Evolutionary conservation across 371 early-diverging fungal species (phyloP), one percentile per base, ranked within the genome.

Genomic region (Mortierella sp.): DNA sequence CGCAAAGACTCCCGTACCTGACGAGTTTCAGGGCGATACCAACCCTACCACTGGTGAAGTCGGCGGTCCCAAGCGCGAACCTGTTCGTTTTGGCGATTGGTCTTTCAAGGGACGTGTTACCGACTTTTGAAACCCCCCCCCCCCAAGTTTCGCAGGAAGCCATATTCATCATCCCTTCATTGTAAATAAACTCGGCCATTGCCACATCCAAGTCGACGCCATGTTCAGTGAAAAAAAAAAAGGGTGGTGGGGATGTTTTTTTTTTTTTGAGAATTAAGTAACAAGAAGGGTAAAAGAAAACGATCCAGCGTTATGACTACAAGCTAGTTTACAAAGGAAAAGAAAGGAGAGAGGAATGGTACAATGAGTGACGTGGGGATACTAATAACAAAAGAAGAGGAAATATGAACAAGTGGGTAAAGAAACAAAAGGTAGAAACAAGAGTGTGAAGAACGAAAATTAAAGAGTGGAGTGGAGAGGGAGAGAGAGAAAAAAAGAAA

Each of bases 71-170:
- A 95, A 93, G 76, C 93, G 95, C 26, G 96, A 97, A 73, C 97
- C 97, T 28, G 93, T 96, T 53, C 92, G 94, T 53, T 96, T 95
- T 78, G 96, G 96, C 37, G 97, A 97, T 80, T 97, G 97, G 97
- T 96, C 96, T 73, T 91, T 95, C 82, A 95, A 95, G 57, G 96
- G 97, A 44, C 87, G 95, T 75, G 96, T 96, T 6, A 94, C 92
- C 59, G 96, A 96, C 78, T 96, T 96, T 91, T 96, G 88, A 83
- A 28, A 54, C 43, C 43, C 6, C 6, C 43, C 2, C 43, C 43
- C 6, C n/a, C n/a, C n/a, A n/a, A n/a, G n/a, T n/a, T n/a, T n/a
- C n/a, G n/a, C n/a, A 57, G 13, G 11, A 28, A 57, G 55, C 9
- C 28, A 57, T 11, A 53, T 21, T 43, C 61, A n/a, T 16, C 51